Evolutionary conservation across 805 yeast species (phyloP).

Genomic region (Groenewaldozyma salmanticensis): DNA sequence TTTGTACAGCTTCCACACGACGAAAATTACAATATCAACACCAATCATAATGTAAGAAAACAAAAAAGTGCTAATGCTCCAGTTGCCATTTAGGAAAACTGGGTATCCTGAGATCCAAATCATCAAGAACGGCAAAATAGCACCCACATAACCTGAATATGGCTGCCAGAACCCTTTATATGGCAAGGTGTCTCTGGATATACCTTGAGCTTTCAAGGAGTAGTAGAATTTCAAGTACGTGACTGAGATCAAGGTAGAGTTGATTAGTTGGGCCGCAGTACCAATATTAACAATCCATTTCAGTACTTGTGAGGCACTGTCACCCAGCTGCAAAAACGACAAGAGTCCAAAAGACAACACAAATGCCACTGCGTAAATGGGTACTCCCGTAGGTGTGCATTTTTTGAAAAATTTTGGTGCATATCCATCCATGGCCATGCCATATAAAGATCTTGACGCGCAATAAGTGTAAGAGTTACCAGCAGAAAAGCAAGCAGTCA

Average conservation of each 20-base stretch:
- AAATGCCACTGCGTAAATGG: constrained; percentile 42
- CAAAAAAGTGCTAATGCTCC: constrained; percentile 49
- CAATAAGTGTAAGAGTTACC: constrained; percentile 76
- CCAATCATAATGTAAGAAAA: constrained; percentile 58
- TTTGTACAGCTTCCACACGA: constrained; percentile 34
- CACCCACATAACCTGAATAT: constrained; percentile 52
- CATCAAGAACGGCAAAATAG: constrained; percentile 43
- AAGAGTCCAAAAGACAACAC: constrained; percentile 50
- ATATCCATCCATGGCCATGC: constrained; percentile 59
- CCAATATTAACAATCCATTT: constrained; percentile 58
- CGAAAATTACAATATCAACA: constrained; percentile 41
- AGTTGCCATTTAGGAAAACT: constrained; percentile 35
- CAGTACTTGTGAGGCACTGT: constrained; percentile 29
- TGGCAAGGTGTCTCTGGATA: constrained; percentile 60
- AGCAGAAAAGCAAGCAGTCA: constrained; percentile 70
- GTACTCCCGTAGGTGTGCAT: constrained; percentile 64
- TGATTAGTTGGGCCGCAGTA: constrained; percentile 62
- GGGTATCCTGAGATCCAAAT: constrained; percentile 65
- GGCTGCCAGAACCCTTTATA: constrained; percentile 71
- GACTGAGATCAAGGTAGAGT: constrained; percentile 63
- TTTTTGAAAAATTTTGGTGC: constrained; percentile 60
- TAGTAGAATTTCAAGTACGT: constrained; percentile 63
- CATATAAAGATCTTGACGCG: constrained; percentile 59
- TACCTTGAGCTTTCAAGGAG: constrained; percentile 51
- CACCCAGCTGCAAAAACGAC: constrained; percentile 54